A percentile compares a stretch with the other conserved stretches of the same genome.
Evolutionary conservation across 257 asterid species (phyloP).

Genomic region (Ilex aquifolium): DNA sequence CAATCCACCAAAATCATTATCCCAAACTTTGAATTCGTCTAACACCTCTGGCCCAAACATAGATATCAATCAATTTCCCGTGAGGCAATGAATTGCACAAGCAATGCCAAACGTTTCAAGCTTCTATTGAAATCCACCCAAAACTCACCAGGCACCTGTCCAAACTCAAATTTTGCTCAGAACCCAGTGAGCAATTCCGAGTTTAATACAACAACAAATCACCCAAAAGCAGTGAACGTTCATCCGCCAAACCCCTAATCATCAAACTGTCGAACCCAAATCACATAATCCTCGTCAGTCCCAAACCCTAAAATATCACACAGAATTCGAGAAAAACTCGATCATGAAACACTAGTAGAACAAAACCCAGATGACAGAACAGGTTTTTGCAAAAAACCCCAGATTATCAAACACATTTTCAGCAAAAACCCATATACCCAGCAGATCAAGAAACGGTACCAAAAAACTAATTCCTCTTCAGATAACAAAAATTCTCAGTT

Average conservation of each 20-base stretch:
- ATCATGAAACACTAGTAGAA: too few relatives aligned
- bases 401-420: slow-evolving; percentile 13
- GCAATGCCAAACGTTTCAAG: slow-evolving; percentile 1
- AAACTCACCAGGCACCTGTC: slow-evolving; percentile 9
- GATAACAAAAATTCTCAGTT: background rate
- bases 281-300: too few relatives aligned
- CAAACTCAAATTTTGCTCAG: slow-evolving; percentile 12
- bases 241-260: slow-evolving; percentile 12
- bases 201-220: slow-evolving; percentile 15
- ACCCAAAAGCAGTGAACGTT: slow-evolving; percentile 1
- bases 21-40: too few relatives aligned
- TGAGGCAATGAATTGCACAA: background rate
- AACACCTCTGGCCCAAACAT: too few relatives aligned
- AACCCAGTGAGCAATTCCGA: slow-evolving; percentile 16
- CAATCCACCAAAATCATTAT: too few relatives aligned
- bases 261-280: background rate
- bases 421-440: slow-evolving; percentile 19
- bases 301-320: too few relatives aligned
- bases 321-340: too few relatives aligned
- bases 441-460: slow-evolving; percentile 13
- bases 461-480: slow-evolving; percentile 12
- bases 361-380: too few relatives aligned
- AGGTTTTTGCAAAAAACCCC: slow-evolving; percentile 1
- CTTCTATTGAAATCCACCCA: background rate
- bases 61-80: too few relatives aligned